Evolutionary conservation across 768 basidiomycete genomes (phyloP).

Genomic region (Polyporus arcularius): DNA sequence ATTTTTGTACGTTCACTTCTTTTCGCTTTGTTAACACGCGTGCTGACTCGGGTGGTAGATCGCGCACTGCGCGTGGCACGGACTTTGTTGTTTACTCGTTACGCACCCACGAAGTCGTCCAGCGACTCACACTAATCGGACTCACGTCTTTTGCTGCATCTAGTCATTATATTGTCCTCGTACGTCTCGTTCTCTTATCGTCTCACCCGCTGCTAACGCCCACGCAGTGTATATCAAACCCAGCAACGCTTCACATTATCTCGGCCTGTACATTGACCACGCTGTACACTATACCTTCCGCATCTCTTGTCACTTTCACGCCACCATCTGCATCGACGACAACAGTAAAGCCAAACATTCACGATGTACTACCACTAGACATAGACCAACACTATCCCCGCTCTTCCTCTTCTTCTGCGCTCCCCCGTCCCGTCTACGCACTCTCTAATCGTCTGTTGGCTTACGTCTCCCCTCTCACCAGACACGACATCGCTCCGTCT

Average conservation of each 20-base stretch:
- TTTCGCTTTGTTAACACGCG: not conserved
- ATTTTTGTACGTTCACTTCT: conserved; percentile 32
- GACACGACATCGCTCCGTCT: conserved; percentile 18
- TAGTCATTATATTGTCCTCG: conserved; percentile 55
- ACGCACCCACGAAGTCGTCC: conserved; percentile 49
- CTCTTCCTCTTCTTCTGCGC: conserved; percentile 13
- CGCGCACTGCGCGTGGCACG: conserved; percentile 20
- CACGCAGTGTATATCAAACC: conserved; percentile 58
- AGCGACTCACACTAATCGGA: conserved; percentile 45
- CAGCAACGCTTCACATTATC: conserved; percentile 55
- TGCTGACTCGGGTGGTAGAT: conserved; percentile 9
- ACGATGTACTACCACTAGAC: conserved; percentile 41
- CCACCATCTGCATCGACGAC: conserved; percentile 2
- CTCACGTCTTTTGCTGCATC: conserved; percentile 48
- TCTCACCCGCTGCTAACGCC: not conserved
- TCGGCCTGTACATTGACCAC: conserved; percentile 54
- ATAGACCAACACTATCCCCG: conserved; percentile 22
- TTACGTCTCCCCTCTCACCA: conserved; percentile 45
- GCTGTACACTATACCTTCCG: conserved; percentile 50
- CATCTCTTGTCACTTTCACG: conserved; percentile 38
- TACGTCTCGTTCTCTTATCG: conserved; percentile 26
- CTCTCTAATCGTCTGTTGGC: conserved; percentile 66
- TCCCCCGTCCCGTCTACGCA: conserved; percentile 55
- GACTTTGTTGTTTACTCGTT: conserved; percentile 49
- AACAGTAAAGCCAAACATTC: conserved; percentile 34